Percentiles rank a stretch among this genome's conserved stretches.
phyloP scores from a whole-genome alignment of 139 green algal genomes.

The Pycnococcus provasolii region DNA sequence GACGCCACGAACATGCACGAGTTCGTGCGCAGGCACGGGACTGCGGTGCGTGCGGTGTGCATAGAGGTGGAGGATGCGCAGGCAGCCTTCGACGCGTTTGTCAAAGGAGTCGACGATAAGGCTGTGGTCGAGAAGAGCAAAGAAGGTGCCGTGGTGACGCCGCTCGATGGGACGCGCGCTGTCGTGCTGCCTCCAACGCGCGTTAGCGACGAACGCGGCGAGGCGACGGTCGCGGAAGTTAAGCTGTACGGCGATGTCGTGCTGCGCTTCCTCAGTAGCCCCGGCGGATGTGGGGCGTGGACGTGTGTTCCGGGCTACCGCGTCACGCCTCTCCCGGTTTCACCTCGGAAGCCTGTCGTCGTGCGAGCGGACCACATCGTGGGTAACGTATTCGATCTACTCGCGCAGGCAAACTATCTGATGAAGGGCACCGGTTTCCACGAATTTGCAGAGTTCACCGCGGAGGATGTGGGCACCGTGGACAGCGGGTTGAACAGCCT shows the following conservation, averaged over 20 bases:
- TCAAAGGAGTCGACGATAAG: conserved; percentile 50
- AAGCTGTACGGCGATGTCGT: conserved; percentile 89
- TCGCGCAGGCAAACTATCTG: conserved; percentile 72
- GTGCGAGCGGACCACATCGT: conserved; percentile 72
- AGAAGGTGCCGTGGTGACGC: neutral
- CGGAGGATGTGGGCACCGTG: conserved; percentile 91
- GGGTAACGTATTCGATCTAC: conserved; percentile 79
- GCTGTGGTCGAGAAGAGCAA: conserved; percentile 23
- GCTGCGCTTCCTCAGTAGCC: conserved; percentile 53
- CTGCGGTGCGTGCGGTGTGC: conserved; percentile 75
- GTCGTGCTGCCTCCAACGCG: neutral
- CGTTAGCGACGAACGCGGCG: conserved; percentile 12
- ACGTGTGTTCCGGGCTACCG: neutral
- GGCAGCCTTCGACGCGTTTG: conserved; percentile 51
- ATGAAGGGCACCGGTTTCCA: conserved; percentile 76
- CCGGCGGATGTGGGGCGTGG: neutral
- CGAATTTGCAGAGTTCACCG: conserved; percentile 94
- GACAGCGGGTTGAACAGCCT: conserved; percentile 49
- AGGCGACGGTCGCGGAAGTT: conserved; percentile 60
- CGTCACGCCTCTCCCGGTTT: neutral
- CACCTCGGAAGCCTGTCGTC: neutral
- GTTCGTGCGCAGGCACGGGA: conserved; percentile 75
- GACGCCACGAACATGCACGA: conserved; percentile 26
- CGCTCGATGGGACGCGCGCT: neutral
- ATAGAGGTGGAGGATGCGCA: conserved; percentile 70